A percentile compares a stretch with the other conserved stretches of the same genome.
Conservation (phyloP, 495 filamentous ascomycete genomes). For the Podospora pseudocomata region DNA sequence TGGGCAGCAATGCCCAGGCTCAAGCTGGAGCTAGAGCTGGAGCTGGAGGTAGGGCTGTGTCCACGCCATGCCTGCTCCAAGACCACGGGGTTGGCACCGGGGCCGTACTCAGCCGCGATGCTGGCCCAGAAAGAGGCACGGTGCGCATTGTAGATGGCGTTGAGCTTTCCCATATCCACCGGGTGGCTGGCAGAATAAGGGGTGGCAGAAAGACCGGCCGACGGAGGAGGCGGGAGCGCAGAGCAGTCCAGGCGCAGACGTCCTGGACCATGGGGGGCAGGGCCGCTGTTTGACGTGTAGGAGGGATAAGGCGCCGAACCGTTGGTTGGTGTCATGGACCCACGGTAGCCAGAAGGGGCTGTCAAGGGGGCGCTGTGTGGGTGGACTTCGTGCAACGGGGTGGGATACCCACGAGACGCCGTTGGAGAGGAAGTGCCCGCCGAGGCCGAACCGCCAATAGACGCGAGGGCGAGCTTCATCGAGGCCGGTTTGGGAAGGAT, state of each 20-base stretch:
- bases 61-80: constrained; percentile 68
- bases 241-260: constrained; percentile 53
- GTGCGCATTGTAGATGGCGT: constrained; percentile 64
- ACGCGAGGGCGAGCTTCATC: constrained; percentile 42
- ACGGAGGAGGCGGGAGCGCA: constrained; percentile 36
- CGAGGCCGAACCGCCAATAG: constrained; percentile 15
- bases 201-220: constrained; percentile 23
- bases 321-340: constrained; percentile 26
- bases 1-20: constrained; percentile 29
- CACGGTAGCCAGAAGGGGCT: constrained; percentile 30
- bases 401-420: constrained; percentile 34
- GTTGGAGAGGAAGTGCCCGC: constrained; percentile 32
- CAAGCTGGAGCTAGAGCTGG: background rate
- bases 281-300: constrained; percentile 21
- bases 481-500: constrained; percentile 60
- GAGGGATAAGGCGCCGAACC: constrained; percentile 23
- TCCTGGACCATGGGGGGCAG: constrained; percentile 21
- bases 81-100: constrained; percentile 56
- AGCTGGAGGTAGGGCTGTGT: constrained; percentile 15
- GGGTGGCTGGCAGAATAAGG: constrained; percentile 31
- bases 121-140: constrained; percentile 68
- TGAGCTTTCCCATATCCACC: constrained; percentile 65
- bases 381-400: constrained; percentile 35
- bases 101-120: constrained; percentile 67
- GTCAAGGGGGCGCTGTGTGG: constrained; percentile 29